Conservation (phyloP, 1,284 basidiomycete genomes). For the Exsudoporus floridanus region DNA sequence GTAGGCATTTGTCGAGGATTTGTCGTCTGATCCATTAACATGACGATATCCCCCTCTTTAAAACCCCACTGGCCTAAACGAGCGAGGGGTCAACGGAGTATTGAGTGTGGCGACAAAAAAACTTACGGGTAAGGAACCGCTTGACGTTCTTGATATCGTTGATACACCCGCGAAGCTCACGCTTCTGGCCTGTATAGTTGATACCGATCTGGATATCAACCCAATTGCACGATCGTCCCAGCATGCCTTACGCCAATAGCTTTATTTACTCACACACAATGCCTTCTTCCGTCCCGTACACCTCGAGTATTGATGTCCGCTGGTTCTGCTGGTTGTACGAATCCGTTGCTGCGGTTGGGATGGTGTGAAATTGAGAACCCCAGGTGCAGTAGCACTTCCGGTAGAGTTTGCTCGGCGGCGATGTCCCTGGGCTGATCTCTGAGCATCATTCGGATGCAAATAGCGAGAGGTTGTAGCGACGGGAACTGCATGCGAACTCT, state of each 20-base stretch:
- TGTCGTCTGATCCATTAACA: conserved; percentile 73
- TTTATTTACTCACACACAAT: conserved; percentile 55
- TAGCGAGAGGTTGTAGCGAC: conserved; percentile 6
- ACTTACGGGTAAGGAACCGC: conserved; percentile 68
- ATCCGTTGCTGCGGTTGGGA: conserved; percentile 3
- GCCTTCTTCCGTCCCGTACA: conserved; percentile 73
- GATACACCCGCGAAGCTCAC: conserved; percentile 74
- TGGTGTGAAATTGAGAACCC: not conserved
- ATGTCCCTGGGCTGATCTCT: conserved; percentile 10
- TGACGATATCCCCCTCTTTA: conserved; percentile 67
- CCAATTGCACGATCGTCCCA: not conserved
- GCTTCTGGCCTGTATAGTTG: conserved; percentile 69
- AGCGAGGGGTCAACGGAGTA: not conserved
- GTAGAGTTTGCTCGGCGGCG: conserved; percentile 26
- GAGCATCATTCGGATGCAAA: not conserved
- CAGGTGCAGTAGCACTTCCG: conserved; percentile 12
- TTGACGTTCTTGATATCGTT: conserved; percentile 79
- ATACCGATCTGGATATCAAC: conserved; percentile 57
- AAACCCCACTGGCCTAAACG: conserved; percentile 61
- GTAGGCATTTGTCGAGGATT: conserved; percentile 70
- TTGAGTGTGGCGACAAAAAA: not conserved
- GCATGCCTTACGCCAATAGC: not conserved
- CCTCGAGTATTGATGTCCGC: conserved; percentile 54
- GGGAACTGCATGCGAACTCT: conserved; percentile 3
- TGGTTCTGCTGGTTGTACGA: not conserved